Conservation (phyloP, 495 filamentous ascomycete species). For the Aspergillus bridgeri region DNA sequence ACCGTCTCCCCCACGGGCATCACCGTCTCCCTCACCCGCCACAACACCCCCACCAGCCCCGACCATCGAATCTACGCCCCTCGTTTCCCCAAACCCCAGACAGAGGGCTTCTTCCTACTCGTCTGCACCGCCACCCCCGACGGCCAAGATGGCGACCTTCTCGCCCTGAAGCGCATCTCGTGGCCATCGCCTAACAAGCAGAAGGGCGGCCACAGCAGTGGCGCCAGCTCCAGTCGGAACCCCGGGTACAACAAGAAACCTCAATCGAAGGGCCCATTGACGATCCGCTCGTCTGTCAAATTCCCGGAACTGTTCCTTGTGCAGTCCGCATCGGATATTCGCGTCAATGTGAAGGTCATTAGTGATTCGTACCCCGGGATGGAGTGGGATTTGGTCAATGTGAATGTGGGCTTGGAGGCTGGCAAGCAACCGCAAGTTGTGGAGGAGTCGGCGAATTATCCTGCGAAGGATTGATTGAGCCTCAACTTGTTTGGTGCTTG, state of each 20-base stretch:
- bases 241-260: constrained; percentile 19
- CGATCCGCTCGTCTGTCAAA: constrained; percentile 50
- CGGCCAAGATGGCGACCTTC: constrained; percentile 63
- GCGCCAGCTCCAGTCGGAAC: constrained; percentile 18
- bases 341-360: constrained; percentile 66
- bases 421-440: constrained; percentile 16
- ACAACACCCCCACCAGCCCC: constrained; percentile 58
- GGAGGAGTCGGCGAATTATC: background rate
- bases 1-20: constrained; percentile 59
- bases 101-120: constrained; percentile 88
- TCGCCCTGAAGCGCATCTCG: constrained; percentile 79
- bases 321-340: constrained; percentile 6
- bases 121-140: constrained; percentile 51
- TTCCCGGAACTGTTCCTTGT: constrained; percentile 48
- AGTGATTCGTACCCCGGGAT: constrained; percentile 88
- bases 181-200: constrained; percentile 53
- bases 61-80: constrained; percentile 79
- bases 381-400: constrained; percentile 52
- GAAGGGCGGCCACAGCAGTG: constrained; percentile 15
- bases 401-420: constrained; percentile 24
- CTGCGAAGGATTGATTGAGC: constrained; percentile 1
- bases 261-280: constrained; percentile 9
- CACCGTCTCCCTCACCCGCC: constrained; percentile 59
- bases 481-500: too few relatives aligned
- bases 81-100: constrained; percentile 88